A percentile compares a stretch with the other conserved stretches of the same genome.
These are phyloP conservation scores for Dictyostelium firmibasis DNA, from an alignment of 78 protist genomes.

Conservation along the genomic window DNA sequence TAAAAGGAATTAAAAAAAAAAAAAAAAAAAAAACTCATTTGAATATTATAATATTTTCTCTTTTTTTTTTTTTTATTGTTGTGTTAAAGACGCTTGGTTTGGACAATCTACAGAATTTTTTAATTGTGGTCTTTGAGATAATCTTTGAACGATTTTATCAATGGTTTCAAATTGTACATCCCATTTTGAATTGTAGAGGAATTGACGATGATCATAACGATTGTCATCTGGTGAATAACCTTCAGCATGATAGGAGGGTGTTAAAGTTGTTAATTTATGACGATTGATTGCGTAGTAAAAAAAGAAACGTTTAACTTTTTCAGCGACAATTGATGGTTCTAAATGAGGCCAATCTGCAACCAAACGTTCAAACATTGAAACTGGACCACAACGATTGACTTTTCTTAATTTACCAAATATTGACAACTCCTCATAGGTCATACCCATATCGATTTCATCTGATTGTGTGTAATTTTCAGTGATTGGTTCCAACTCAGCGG, in stretches of 20 bases:
- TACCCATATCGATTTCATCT: constrained; percentile 94
- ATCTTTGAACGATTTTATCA: constrained; percentile 65
- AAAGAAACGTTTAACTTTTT: constrained; percentile 90
- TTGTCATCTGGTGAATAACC: constrained; percentile 92
- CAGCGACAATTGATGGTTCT: constrained; percentile 60
- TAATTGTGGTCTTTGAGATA: background rate
- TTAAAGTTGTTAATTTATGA: constrained; percentile 90
- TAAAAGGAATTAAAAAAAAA: too few relatives aligned
- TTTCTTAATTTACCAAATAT: constrained; percentile 79
- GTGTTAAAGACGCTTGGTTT: background rate
- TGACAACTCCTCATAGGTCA: constrained; percentile 88
- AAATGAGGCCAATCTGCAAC: constrained; percentile 76
- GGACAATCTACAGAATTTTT: background rate
- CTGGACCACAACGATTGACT: constrained; percentile 84
- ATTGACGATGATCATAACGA: constrained; percentile 91
- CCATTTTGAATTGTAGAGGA: constrained; percentile 86
- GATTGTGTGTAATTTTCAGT: constrained; percentile 77
- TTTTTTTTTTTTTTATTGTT: background rate
- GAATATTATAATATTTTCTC: background rate
- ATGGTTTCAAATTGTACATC: constrained; percentile 75
- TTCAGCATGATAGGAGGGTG: constrained; percentile 94
- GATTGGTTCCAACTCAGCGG: constrained; percentile 94
- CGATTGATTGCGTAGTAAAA: constrained; percentile 86
- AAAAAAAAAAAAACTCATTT: background rate
- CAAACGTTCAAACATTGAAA: constrained; percentile 83